Conservation (phyloP, 75 land plant species). For the Ceratopteris richardii region DNA sequence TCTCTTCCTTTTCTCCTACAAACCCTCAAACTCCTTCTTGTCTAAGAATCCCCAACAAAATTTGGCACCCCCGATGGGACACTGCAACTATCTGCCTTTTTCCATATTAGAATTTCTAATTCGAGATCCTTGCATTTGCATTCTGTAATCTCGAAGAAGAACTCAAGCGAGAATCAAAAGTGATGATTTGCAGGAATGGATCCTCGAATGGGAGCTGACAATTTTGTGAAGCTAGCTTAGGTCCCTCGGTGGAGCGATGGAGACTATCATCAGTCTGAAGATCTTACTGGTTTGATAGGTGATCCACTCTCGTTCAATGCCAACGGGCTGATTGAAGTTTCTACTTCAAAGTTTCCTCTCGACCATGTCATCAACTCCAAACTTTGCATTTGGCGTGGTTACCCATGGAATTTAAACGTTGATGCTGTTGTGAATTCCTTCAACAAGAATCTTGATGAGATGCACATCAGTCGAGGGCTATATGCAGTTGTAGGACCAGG, state of each 20-base stretch:
- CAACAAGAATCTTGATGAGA: conserved; percentile 89
- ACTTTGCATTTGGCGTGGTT: conserved; percentile 84
- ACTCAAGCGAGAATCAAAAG: too few species aligned
- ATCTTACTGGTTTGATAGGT: conserved; percentile 40
- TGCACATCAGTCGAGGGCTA: conserved; percentile 92
- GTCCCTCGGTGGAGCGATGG: conserved; percentile 87
- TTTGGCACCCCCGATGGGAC: too few species aligned
- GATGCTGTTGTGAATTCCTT: conserved; percentile 69
- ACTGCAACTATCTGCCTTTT: too few species aligned
- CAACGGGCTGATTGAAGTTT: conserved; percentile 26
- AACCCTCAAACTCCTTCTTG: too few species aligned
- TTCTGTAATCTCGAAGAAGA: too few species aligned
- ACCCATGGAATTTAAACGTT: conserved; percentile 91
- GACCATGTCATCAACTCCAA: conserved; percentile 83
- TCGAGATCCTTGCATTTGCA: too few species aligned
- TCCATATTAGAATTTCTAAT: too few species aligned
- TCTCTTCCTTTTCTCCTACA: too few species aligned
- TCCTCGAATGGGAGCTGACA: too few species aligned
- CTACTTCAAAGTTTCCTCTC: conserved; percentile 67
- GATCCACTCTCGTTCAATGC: conserved; percentile 26
- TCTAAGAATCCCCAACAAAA: too few species aligned
- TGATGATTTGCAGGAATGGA: too few species aligned
- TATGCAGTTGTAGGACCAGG: conserved; percentile 97
- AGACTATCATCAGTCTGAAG: conserved; percentile 40
- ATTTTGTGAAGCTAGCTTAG: conserved; percentile 71